Conservation (phyloP, 2,329 filamentous ascomycete species). For the Aspergillus eucalypticola region DNA sequence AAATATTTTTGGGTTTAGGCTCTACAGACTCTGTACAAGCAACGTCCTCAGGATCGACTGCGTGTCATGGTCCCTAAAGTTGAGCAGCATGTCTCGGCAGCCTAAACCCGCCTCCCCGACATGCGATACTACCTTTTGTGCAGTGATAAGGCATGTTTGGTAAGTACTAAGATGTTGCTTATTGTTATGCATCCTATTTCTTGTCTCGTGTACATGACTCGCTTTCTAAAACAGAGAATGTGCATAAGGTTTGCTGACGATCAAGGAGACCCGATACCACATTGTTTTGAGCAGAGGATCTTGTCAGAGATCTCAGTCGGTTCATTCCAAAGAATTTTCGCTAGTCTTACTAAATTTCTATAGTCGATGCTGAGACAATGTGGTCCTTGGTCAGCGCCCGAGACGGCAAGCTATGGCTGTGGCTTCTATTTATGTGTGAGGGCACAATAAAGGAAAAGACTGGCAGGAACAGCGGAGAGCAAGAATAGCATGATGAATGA, state of each 20-base stretch:
- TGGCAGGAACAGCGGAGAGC: not conserved
- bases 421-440: too few relatives aligned
- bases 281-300: not conserved
- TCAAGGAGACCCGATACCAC: not conserved
- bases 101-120: not conserved
- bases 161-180: not conserved
- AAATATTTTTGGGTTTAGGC: not conserved
- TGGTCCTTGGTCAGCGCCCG: not conserved
- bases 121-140: not conserved
- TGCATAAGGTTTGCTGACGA: not conserved
- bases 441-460: not conserved
- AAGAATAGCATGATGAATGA: too few relatives aligned
- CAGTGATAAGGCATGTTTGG: not conserved
- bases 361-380: not conserved
- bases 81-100: not conserved
- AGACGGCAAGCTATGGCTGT: too few relatives aligned
- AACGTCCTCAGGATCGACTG: not conserved
- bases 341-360: not conserved
- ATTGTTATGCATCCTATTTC: not conserved
- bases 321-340: not conserved
- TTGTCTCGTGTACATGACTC: not conserved
- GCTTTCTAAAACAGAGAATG: not conserved
- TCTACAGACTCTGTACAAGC: not conserved
- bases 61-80: not conserved
- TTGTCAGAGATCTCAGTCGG: too few relatives aligned